Percentiles rank a stretch among this genome's conserved stretches.
These are phyloP conservation scores for Cicer cuneatum DNA, from an alignment of 306 rosid species.

Conservation along the genomic window DNA sequence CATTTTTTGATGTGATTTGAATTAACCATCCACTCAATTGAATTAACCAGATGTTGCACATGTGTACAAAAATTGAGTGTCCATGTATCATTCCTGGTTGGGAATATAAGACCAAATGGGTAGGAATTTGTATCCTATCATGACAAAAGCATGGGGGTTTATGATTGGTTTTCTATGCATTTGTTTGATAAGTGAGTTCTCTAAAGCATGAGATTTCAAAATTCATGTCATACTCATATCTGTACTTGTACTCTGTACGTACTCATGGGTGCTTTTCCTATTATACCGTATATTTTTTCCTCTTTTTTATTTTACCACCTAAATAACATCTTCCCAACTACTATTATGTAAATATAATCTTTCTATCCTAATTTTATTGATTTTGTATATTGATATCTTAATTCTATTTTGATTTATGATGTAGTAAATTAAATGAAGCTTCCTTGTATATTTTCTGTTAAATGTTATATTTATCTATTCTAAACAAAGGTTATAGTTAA, in stretches of 20 bases:
- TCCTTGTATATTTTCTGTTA: neutral
- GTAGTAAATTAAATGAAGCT: neutral
- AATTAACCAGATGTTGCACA: too few relatives aligned
- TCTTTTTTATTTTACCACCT: neutral
- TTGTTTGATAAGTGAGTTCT: neutral
- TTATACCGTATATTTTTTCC: neutral
- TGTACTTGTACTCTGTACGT: neutral
- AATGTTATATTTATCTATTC: neutral
- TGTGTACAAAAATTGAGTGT: too few relatives aligned
- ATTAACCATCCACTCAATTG: too few relatives aligned
- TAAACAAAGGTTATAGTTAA: neutral
- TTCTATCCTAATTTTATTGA: neutral
- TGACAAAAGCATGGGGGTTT: neutral
- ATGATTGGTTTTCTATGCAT: neutral
- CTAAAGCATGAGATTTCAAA: neutral
- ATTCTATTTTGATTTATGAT: neutral
- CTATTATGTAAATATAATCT: neutral
- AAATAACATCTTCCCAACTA: neutral
- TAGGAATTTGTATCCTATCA: conserved; percentile 3
- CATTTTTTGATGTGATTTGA: too few relatives aligned
- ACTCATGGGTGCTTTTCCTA: neutral
- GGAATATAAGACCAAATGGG: neutral
- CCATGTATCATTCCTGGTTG: neutral
- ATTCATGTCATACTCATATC: neutral
- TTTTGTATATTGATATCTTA: neutral